Evolutionary conservation across 2,329 filamentous ascomycete genomes (phyloP).

Genomic region (Aspergillus oerlinghausenensis): DNA sequence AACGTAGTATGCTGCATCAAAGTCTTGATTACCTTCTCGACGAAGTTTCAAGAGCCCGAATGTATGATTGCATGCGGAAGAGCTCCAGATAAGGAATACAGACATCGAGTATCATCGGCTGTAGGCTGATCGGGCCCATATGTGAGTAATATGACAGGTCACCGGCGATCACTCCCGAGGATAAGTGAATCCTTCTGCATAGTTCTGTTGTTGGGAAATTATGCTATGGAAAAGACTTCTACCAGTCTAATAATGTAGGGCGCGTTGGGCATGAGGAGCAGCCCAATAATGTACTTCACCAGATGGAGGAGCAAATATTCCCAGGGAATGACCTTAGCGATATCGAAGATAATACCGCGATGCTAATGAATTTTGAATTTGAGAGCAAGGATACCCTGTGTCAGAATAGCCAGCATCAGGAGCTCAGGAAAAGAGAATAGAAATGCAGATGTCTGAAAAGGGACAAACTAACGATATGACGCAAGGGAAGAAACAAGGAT

Average conservation of each 20-base stretch:
- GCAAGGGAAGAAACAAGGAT: neutral
- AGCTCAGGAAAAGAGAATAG: neutral
- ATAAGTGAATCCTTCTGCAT: neutral
- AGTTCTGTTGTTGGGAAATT: neutral
- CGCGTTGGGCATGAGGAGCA: neutral
- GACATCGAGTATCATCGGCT: neutral
- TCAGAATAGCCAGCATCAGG: neutral
- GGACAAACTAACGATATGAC: neutral
- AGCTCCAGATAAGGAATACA: neutral
- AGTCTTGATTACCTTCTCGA: neutral
- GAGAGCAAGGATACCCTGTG: neutral
- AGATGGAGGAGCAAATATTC: neutral
- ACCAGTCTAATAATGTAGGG: too few species aligned
- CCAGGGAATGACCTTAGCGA: neutral
- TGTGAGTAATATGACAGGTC: neutral
- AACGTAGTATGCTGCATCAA: neutral
- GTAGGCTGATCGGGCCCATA: neutral
- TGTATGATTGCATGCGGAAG: neutral
- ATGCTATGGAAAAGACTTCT: neutral
- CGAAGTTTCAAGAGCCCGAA: neutral
- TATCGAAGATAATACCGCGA: too few species aligned
- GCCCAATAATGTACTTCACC: neutral
- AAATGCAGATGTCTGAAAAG: neutral
- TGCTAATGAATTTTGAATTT: too few species aligned
- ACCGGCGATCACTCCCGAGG: neutral